Evolutionary conservation across 805 yeast species (phyloP).

Genomic region (Debaryomyces hansenii): DNA sequence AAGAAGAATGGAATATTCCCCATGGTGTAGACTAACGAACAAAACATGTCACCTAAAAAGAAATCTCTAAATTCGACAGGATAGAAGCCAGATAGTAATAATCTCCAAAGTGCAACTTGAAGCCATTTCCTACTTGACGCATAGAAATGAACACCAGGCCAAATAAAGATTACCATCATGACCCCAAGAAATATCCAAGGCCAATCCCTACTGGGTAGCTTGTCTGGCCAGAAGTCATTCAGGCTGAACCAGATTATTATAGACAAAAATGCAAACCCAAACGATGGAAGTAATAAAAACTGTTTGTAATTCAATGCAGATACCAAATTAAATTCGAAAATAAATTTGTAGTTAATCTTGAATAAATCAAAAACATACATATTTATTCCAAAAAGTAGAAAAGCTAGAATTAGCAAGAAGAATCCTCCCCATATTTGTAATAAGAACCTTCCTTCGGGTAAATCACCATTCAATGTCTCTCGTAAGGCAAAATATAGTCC

Average conservation of each 20-base stretch:
- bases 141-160: conserved; percentile 62
- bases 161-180: conserved; percentile 45
- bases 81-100: conserved; percentile 78
- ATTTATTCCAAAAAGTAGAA: conserved; percentile 64
- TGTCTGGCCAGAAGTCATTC: conserved; percentile 59
- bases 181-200: conserved; percentile 76
- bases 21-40: conserved; percentile 84
- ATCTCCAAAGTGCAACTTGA: conserved; percentile 65
- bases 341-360: conserved; percentile 86
- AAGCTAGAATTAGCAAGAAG: conserved; percentile 60
- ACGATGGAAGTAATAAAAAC: conserved; percentile 62
- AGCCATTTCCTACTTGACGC: conserved; percentile 78
- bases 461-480: conserved; percentile 31
- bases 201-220: conserved; percentile 66
- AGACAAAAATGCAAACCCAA: conserved; percentile 55
- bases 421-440: conserved; percentile 95
- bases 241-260: conserved; percentile 77
- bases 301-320: conserved; percentile 66
- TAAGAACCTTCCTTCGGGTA: conserved; percentile 59
- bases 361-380: conserved; percentile 70
- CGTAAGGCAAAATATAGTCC: conserved; percentile 55
- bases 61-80: conserved; percentile 96
- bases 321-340: conserved; percentile 80
- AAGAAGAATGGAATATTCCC: conserved; percentile 84
- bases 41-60: conserved; percentile 86